Conservation (phyloP, 345 rosid genomes). For the Pugionium dolabratum region DNA sequence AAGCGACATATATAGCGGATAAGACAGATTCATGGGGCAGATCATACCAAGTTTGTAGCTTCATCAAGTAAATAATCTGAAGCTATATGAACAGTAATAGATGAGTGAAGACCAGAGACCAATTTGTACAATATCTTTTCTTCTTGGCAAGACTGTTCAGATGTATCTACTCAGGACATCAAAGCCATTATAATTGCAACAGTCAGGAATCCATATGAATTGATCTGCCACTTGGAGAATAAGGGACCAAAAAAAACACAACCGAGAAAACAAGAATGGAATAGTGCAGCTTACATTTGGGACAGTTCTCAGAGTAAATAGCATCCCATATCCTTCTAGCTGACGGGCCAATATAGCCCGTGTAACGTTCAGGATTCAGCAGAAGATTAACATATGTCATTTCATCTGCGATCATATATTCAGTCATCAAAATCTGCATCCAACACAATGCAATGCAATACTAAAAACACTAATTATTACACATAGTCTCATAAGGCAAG, state of each 20-base stretch:
- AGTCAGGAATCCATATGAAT: constrained; percentile 17
- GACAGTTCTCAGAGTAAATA: constrained; percentile 84
- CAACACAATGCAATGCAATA: not conserved
- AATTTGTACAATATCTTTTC: constrained; percentile 83
- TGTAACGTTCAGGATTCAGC: constrained; percentile 85
- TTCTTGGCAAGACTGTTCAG: constrained; percentile 77
- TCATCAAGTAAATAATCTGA: constrained; percentile 90
- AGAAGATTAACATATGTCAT: constrained; percentile 93
- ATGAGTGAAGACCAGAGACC: constrained; percentile 96
- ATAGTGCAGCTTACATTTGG: constrained; percentile 58
- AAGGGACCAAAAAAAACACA: constrained; percentile 5
- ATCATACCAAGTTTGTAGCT: constrained; percentile 56
- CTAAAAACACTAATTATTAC: not conserved
- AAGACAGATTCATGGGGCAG: constrained; percentile 5
- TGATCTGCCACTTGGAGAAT: constrained; percentile 3
- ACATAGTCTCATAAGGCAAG: not conserved
- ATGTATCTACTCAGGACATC: constrained; percentile 55
- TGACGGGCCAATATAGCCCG: constrained; percentile 86
- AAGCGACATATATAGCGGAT: constrained; percentile 5
- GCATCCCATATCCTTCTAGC: constrained; percentile 99
- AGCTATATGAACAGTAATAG: constrained; percentile 88
- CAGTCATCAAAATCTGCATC: constrained; percentile 11
- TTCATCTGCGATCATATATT: constrained; percentile 52
- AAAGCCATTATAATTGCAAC: constrained; percentile 15
- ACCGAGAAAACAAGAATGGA: constrained; percentile 13